phyloP scores from a whole-genome alignment of 257 asterid species.

The Anisodus acutangulus region DNA sequence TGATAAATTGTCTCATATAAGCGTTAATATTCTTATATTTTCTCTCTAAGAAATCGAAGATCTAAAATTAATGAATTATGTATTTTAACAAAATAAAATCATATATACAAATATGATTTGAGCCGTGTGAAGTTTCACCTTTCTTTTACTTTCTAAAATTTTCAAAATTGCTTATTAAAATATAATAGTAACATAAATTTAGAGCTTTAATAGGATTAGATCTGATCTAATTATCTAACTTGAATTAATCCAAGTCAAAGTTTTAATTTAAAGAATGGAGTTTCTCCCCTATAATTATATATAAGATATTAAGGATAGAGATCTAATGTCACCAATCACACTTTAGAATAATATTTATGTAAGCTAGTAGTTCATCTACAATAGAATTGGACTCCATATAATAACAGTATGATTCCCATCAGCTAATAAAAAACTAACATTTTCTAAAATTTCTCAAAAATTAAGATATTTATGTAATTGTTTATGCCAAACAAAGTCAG shows the following conservation, averaged over 20 bases:
- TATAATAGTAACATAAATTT: neutral
- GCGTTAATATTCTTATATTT: neutral
- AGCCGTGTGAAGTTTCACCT: neutral
- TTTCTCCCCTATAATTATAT: neutral
- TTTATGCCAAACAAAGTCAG: neutral
- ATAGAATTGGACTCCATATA: neutral
- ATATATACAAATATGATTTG: neutral
- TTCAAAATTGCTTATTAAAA: neutral
- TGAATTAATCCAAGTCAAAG: conserved; percentile 14
- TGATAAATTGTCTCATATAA: neutral
- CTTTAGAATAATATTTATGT: neutral
- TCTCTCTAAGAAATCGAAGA: neutral
- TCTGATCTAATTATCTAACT: neutral
- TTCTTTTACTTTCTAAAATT: neutral
- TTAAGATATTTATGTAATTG: no score
- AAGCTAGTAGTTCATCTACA: neutral
- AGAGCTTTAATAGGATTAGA: neutral
- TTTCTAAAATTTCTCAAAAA: no score
- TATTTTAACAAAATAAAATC: neutral
- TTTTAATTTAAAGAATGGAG: neutral
- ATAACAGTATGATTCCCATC: no score
- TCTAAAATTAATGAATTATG: neutral
- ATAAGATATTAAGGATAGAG: neutral
- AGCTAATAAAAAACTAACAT: no score
- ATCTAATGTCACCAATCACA: neutral